Base-by-base conservation (phyloP, 176 grass and related monocot genomes). In the Oryza glumipatula region DNA sequence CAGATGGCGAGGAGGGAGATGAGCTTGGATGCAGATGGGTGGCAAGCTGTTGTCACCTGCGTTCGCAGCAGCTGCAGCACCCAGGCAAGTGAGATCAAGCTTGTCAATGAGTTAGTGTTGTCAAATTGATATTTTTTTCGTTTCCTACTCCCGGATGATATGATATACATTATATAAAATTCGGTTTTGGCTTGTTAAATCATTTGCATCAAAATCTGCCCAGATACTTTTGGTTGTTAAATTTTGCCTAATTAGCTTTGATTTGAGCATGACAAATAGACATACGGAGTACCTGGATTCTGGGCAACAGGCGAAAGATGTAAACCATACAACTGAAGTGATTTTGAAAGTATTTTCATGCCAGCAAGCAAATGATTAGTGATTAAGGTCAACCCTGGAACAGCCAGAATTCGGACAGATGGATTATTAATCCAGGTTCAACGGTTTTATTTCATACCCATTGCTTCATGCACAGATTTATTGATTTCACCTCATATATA, bases 1-100 rank as follows among this genome's bases (percentile, higher is more conserved):
- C 90, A 94, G 87, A 89, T 84, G 87, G 70, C 9, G 23, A 79
- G 76, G 80, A 84, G 65, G 30, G 81, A 61, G 7, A 21, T 80
- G 9, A 23, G 65, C 9, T 30, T 87, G 56, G 80, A 74, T 68
- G 87, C 60, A 0, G 11, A 80, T 43, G 90, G 73, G 8, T 88
- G 74, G 73, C 61, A 26, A 4, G 56, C 82, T 33, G 19, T 88
- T 47, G 68, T 64, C 70, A 4, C 60, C 2, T 61, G 83, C 68
- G 15, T 79, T 41, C 79, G 83, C 88, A 46, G 67, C 74, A 13
- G 60, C 68, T 2, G 1, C 2, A 63, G 58, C 58, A 3, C 58
- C 58, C 7, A 9, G 58, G 26, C 38, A 52, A 32, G 39, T 15
- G 75, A 75, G 48, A 41, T 23, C 19, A 68, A 83, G 10, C 88